Base-by-base conservation (phyloP, 2,329 filamentous ascomycete genomes). In the Fusarium buxicola region DNA sequence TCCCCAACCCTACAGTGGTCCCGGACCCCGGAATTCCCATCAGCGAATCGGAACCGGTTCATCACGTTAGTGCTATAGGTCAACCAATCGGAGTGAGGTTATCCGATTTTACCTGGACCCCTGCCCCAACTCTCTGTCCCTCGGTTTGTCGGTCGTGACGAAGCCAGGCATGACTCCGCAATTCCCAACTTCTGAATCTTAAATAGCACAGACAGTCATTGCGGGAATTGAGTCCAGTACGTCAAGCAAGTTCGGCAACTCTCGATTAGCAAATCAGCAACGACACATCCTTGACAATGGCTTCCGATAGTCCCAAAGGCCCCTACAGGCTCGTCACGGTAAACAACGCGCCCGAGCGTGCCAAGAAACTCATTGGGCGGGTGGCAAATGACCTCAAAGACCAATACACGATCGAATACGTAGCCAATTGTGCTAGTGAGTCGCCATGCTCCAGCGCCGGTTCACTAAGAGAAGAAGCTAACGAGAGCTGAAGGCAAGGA, bases 271-370 rank as follows among this genome's bases (percentile, higher is more conserved):
- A 24, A 24, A 10, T n/a, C 15, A 32, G 8, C 28, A 44, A n/a
- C n/a, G n/a, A n/a, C n/a, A n/a, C n/a, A n/a, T n/a, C 16, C 16
- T n/a, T 24, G 7, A 35, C 15, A 15, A 46, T 46, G 43, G 9
- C 30, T 8, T 35, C 43, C 18, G 15, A 12, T 27, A 49, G 32
- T 16, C 78, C 82, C 12, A 80, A 81, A 64, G 86, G 86, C 15
- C 86, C 86, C 7, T 90, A 81, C 76, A 84, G 79, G 63, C 82
- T 91, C 8, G 83, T 90, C 27, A 90, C 87, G 1, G 87, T 90
- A 64, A 90, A 90, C 75, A 89, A 83, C 2, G 86, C 83, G 1
- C 88, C 88, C 1, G 87, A 89, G 57, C 80, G 88, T 48, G 89
- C 88, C 27, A 85, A 86, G 75, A 76, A 78, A 7, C 75, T 91